phyloP scores from a whole-genome alignment of 345 rosid genomes.

The Nephelium lappaceum region DNA sequence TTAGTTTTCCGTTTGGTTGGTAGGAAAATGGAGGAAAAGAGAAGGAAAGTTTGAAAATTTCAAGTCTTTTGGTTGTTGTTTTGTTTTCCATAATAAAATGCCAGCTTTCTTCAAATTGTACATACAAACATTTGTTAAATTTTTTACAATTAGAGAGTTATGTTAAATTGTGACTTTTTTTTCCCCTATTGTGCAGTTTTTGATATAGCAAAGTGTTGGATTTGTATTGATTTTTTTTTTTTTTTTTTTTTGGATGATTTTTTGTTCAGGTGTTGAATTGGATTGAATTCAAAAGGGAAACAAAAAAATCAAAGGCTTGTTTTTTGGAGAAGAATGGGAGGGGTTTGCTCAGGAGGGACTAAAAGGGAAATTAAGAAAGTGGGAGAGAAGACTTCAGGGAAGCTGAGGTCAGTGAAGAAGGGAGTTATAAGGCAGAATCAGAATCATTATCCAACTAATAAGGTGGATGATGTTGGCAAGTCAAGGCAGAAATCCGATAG shows the following conservation, averaged over 20 bases:
- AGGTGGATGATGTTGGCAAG: slow-evolving; percentile 21
- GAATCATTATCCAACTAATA: slow-evolving; percentile 23
- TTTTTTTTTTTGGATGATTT: not conserved
- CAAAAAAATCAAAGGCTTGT: not conserved
- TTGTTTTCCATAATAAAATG: not conserved
- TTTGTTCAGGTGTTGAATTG: not conserved
- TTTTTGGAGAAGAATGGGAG: slow-evolving; percentile 62
- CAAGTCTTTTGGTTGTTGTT: not conserved
- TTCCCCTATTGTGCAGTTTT: not conserved
- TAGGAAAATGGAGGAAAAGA: not conserved
- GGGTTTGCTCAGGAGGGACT: slow-evolving; percentile 52
- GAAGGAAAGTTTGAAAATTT: not conserved
- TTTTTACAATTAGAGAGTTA: not conserved
- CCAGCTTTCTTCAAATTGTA: no score
- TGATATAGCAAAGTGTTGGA: not conserved
- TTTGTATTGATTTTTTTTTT: no score
- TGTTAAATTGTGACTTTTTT: not conserved
- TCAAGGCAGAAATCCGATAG: slow-evolving; percentile 26
- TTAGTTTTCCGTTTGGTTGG: not conserved
- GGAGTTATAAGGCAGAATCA: slow-evolving; percentile 34
- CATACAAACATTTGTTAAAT: no score
- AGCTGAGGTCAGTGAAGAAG: slow-evolving; percentile 34
- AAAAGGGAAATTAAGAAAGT: slow-evolving; percentile 26
- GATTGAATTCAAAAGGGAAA: not conserved
- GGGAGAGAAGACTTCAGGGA: slow-evolving; percentile 39